Conservation (phyloP, 2,329 filamentous ascomycete genomes). For the Biscogniauxia mediterranea region DNA sequence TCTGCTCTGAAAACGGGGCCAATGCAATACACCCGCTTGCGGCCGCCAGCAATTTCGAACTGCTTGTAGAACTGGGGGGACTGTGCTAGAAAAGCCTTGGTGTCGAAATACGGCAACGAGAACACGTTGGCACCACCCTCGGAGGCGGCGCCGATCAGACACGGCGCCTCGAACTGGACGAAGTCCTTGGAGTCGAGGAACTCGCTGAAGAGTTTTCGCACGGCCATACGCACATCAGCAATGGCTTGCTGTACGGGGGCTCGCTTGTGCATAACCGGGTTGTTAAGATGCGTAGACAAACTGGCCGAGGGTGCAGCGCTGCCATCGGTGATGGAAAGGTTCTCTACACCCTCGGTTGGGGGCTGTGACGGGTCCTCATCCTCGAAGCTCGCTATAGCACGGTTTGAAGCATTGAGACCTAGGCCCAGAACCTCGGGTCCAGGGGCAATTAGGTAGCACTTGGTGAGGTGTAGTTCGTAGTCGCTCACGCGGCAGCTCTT, state of each 20-base stretch:
- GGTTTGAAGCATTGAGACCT: slow-evolving; percentile 54
- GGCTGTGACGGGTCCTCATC: slow-evolving; percentile 49
- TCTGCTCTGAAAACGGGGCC: slow-evolving; percentile 85
- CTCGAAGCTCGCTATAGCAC: slow-evolving; percentile 56
- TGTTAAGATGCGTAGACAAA: slow-evolving; percentile 83
- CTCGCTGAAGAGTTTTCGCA: slow-evolving; percentile 70
- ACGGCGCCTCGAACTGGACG: slow-evolving; percentile 83
- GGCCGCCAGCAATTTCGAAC: slow-evolving; percentile 75
- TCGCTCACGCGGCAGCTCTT: slow-evolving; percentile 80
- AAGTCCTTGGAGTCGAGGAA: slow-evolving; percentile 75
- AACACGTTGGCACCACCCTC: slow-evolving; percentile 95
- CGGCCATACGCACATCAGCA: slow-evolving; percentile 50
- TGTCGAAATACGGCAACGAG: slow-evolving; percentile 83
- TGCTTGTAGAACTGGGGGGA: slow-evolving; percentile 88
- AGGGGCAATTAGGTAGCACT: slow-evolving; percentile 74
- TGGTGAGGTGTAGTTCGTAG: slow-evolving; percentile 84
- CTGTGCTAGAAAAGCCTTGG: slow-evolving; percentile 76
- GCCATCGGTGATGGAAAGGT: slow-evolving; percentile 37
- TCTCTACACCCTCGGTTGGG: slow-evolving; percentile 38
- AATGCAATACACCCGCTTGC: slow-evolving; percentile 75
- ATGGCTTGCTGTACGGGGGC: slow-evolving; percentile 89
- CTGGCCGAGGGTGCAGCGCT: slow-evolving; percentile 65
- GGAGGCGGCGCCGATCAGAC: slow-evolving; percentile 83
- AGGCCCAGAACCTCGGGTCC: slow-evolving; percentile 58
- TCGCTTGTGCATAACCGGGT: slow-evolving; percentile 88